Conservation (phyloP, 1,284 basidiomycete genomes). For the Pseudozyma pruni region DNA sequence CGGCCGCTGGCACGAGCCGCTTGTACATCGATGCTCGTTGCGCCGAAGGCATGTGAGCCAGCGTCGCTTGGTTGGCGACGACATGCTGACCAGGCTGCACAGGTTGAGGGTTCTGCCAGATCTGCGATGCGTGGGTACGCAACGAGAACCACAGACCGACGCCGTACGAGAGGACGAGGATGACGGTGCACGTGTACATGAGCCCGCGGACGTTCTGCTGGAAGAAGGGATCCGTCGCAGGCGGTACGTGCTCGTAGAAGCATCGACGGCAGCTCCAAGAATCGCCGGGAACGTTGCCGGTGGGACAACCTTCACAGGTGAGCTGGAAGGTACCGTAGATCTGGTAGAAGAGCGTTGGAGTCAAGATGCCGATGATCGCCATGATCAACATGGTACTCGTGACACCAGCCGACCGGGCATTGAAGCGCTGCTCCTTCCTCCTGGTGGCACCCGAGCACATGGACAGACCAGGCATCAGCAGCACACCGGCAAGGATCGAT, state of each 20-base stretch:
- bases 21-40: slow-evolving; percentile 81
- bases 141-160: slow-evolving; percentile 99
- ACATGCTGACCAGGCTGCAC: slow-evolving; percentile 45
- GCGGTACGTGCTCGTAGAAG: slow-evolving; percentile 94
- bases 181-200: slow-evolving; percentile 91
- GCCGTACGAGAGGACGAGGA: slow-evolving; percentile 92
- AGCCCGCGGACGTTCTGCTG: slow-evolving; percentile 90
- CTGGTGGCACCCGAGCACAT: slow-evolving; percentile 95
- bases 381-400: slow-evolving; percentile 99
- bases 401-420: slow-evolving; percentile 96
- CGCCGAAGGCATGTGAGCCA: slow-evolving; percentile 54
- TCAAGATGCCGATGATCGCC: slow-evolving; percentile 96
- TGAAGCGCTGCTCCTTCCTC: slow-evolving; percentile 96
- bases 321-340: slow-evolving; percentile 98
- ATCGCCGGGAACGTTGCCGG: slow-evolving; percentile 41
- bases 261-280: slow-evolving; percentile 88
- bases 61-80: slow-evolving; percentile 46
- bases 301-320: slow-evolving; percentile 88
- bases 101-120: slow-evolving; percentile 86
- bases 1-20: slow-evolving; percentile 70
- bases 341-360: slow-evolving; percentile 97
- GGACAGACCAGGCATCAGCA: slow-evolving; percentile 95
- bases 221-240: slow-evolving; percentile 93
- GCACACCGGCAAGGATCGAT: slow-evolving; percentile 88
- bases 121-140: slow-evolving; percentile 96